Conservation (phyloP, 1,284 basidiomycete genomes). For the Sporisorium exsertum region DNA sequence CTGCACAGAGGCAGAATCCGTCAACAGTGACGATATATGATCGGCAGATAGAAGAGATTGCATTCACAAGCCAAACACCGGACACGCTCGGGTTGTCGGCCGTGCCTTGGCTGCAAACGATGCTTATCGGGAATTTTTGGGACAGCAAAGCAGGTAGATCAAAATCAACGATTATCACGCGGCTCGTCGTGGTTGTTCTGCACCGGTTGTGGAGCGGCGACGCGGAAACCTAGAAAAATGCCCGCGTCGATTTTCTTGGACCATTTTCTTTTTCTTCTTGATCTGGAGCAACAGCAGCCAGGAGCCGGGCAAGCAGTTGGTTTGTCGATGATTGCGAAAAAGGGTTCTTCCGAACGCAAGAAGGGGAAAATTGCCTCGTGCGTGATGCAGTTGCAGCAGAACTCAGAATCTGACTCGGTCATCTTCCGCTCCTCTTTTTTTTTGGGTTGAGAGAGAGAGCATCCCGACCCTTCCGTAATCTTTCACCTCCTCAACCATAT, state of each 20-base stretch:
- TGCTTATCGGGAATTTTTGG: slow-evolving; percentile 12
- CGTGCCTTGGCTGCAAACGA: not conserved
- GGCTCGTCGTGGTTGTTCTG: no score
- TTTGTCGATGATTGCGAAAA: not conserved
- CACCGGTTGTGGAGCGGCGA: slow-evolving; percentile 2
- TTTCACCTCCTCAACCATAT: not conserved
- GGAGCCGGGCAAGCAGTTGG: not conserved
- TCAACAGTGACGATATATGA: no score
- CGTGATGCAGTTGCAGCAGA: not conserved
- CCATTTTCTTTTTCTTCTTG: not conserved
- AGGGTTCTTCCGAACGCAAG: not conserved
- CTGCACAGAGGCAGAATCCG: no score
- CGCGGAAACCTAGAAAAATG: slow-evolving; percentile 17
- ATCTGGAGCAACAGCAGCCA: not conserved
- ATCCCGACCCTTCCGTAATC: no score
- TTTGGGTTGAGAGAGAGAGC: not conserved
- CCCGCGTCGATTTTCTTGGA: slow-evolving; percentile 1
- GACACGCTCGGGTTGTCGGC: slow-evolving; percentile 3
- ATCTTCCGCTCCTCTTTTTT: slow-evolving; percentile 6
- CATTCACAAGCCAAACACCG: slow-evolving; percentile 1
- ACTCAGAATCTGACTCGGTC: slow-evolving; percentile 11
- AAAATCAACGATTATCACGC: slow-evolving; percentile 1
- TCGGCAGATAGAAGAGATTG: no score
- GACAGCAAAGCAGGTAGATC: not conserved
- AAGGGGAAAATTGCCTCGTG: not conserved